These are phyloP conservation scores for Pugionium dolabratum DNA, from an alignment of 345 rosid genomes.

Conservation along the genomic window DNA sequence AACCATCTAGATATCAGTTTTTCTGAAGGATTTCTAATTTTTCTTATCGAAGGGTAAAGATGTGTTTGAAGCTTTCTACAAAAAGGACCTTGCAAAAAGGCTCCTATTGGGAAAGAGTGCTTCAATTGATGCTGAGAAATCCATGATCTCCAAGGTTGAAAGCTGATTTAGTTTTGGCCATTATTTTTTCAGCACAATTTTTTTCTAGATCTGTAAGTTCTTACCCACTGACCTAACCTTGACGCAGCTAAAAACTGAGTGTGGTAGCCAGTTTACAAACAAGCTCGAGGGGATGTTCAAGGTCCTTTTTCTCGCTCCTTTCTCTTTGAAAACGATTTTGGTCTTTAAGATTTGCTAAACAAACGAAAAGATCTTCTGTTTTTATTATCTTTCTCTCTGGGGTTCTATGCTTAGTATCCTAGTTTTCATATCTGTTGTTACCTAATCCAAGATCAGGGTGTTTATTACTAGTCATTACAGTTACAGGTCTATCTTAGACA, in stretches of 20 bases:
- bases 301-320: constrained; percentile 44
- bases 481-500: too few relatives aligned
- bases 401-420: too few relatives aligned
- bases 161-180: constrained; percentile 1
- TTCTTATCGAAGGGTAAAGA: constrained; percentile 69
- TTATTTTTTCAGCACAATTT: neutral
- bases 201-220: neutral
- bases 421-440: too few relatives aligned
- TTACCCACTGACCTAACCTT: constrained; percentile 35
- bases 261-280: constrained; percentile 93
- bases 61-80: constrained; percentile 92
- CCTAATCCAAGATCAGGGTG: too few relatives aligned
- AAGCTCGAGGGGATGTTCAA: constrained; percentile 98
- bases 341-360: too few relatives aligned
- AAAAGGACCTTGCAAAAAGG: constrained; percentile 95
- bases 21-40: constrained; percentile 3
- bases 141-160: constrained; percentile 89
- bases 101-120: constrained; percentile 87
- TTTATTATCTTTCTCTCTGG: too few relatives aligned
- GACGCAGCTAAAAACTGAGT: constrained; percentile 86
- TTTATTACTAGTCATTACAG: too few relatives aligned
- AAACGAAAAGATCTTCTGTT: too few relatives aligned
- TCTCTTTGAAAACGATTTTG: neutral
- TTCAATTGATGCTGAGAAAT: constrained; percentile 92
- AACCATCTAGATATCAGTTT: constrained; percentile 8